Conservation (phyloP, 352 stramenopile genomes). For the Globisporangium barbulae region DNA sequence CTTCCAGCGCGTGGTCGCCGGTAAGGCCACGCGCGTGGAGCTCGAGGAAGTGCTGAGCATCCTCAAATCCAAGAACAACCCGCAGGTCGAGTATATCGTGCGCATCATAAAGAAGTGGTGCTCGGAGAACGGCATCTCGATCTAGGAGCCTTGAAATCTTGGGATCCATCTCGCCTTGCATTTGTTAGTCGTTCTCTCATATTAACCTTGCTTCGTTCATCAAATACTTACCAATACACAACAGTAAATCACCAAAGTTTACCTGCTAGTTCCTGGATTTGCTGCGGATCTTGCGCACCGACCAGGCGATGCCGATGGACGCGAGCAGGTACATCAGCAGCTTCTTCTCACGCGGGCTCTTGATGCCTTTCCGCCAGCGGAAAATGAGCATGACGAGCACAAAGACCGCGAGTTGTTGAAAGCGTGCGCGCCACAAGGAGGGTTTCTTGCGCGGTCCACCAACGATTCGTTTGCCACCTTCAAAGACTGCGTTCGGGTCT, state of each 20-base stretch:
- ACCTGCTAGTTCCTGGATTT: slow-evolving; percentile 28
- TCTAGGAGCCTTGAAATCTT: slow-evolving; percentile 27
- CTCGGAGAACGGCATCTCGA: slow-evolving; percentile 84
- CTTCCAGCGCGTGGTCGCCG: slow-evolving; percentile 93
- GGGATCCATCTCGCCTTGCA: neutral
- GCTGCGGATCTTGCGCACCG: slow-evolving; percentile 42
- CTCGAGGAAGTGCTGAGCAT: slow-evolving; percentile 91
- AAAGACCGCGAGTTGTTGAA: slow-evolving; percentile 39
- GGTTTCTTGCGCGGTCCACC: slow-evolving; percentile 1
- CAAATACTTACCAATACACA: slow-evolving; percentile 1
- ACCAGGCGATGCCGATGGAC: slow-evolving; percentile 58
- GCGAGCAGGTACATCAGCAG: slow-evolving; percentile 60
- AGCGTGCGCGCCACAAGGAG: slow-evolving; percentile 27
- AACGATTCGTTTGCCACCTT: slow-evolving; percentile 5
- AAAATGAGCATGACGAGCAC: slow-evolving; percentile 37
- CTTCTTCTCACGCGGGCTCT: slow-evolving; percentile 48
- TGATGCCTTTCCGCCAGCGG: slow-evolving; percentile 46
- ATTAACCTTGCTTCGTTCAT: neutral
- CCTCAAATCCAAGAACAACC: slow-evolving; percentile 93
- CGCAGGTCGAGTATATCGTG: slow-evolving; percentile 95
- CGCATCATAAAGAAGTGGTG: slow-evolving; percentile 96
- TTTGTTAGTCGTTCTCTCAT: neutral
- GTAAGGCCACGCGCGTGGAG: slow-evolving; percentile 86
- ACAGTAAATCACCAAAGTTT: neutral
- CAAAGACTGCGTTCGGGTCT: slow-evolving; percentile 15